These are phyloP conservation scores for Pezicula carpinea DNA, from an alignment of 2,329 filamentous ascomycete genomes.

Conservation along the genomic window DNA sequence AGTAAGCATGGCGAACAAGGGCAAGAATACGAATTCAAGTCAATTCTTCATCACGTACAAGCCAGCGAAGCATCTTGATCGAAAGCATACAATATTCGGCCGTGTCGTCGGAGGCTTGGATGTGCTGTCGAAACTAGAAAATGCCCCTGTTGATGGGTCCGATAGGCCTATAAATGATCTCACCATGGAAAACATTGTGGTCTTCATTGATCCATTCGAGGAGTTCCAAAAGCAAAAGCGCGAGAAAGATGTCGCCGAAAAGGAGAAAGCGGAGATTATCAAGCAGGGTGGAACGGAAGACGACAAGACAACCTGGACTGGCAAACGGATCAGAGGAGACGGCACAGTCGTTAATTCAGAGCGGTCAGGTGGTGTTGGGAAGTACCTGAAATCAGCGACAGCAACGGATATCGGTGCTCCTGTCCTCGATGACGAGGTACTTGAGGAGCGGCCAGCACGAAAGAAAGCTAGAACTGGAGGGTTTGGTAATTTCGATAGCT, in stretches of 20 bases:
- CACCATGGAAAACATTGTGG: slow-evolving; percentile 72
- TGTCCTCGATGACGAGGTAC: slow-evolving; percentile 54
- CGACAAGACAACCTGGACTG: slow-evolving; percentile 91
- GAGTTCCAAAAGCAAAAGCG: slow-evolving; percentile 78
- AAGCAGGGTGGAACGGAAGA: slow-evolving; percentile 73
- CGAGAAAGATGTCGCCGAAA: slow-evolving; percentile 54
- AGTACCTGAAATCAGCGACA: slow-evolving; percentile 69
- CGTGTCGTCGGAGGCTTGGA: slow-evolving; percentile 73
- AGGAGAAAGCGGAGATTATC: slow-evolving; percentile 56
- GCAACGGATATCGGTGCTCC: slow-evolving; percentile 35
- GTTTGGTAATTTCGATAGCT: slow-evolving; percentile 93
- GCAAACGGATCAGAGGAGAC: slow-evolving; percentile 74
- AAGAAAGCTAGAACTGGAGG: slow-evolving; percentile 79
- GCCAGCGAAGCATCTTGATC: slow-evolving; percentile 77
- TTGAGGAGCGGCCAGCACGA: slow-evolving; percentile 64
- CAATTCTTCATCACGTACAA: slow-evolving; percentile 96
- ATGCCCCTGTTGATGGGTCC: slow-evolving; percentile 66
- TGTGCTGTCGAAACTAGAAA: slow-evolving; percentile 71
- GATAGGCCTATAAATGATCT: slow-evolving; percentile 76
- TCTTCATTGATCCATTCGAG: slow-evolving; percentile 92
- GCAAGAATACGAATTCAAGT: slow-evolving; percentile 92
- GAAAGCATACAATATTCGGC: slow-evolving; percentile 96
- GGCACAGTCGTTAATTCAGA: slow-evolving; percentile 48
- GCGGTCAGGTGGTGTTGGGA: slow-evolving; percentile 56
- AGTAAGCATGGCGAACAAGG: slow-evolving; percentile 95